Base-by-base conservation (phyloP, 169 alveolate species). In the Toxoplasma gondii region DNA sequence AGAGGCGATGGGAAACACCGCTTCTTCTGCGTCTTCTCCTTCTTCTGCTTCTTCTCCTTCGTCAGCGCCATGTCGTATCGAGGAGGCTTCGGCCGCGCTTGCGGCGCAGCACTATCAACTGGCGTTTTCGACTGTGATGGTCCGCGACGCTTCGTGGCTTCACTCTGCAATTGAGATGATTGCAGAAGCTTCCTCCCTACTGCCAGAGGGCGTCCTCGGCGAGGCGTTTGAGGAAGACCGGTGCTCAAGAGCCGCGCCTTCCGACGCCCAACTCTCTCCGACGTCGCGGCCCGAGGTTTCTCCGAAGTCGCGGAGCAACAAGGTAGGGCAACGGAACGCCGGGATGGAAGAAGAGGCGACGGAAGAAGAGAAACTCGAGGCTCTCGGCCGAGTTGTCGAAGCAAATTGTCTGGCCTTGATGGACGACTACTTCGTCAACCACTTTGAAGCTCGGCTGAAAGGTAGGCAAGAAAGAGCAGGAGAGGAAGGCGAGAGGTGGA, bases 61-160 rank as follows among this genome's bases (percentile, higher is more conserved):
- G 39, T 78, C 45, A 1, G 19, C 29, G 86, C 45, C 39, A 10
- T 38, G 86, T 45, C 86, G 39, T 27, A 78, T 78, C 39, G 43
- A 38, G n/a, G 86, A 78, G 22, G 86, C 86, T 16, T n/a, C 49
- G 12, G 86, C 86, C 29, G n/a, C n/a, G 86, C 39, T 78, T 12
- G 86, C 86, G 7, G 45, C 86, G 49, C 86, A 78, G 86, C 86
- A 78, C 86, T n/a, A 78, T 16, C 86, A 78, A 19, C 1, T 78
- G 49, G 39, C 29, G 2, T 38, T 78, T 27, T 78, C 86, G 22
- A 19, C n/a, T 19, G 39, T 78, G 19, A 12, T 78, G 27, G 19
- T n/a, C 19, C 39, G 86, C 39, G 86, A 78, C 45, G 44, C 39
- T 17, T 78, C 86, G n/a, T 78, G 86, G 86, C 10, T 78, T 7